Evolutionary conservation across 306 rosid genomes (phyloP), one percentile per base, ranked within the genome.

Genomic region (Styphnolobium japonicum): DNA sequence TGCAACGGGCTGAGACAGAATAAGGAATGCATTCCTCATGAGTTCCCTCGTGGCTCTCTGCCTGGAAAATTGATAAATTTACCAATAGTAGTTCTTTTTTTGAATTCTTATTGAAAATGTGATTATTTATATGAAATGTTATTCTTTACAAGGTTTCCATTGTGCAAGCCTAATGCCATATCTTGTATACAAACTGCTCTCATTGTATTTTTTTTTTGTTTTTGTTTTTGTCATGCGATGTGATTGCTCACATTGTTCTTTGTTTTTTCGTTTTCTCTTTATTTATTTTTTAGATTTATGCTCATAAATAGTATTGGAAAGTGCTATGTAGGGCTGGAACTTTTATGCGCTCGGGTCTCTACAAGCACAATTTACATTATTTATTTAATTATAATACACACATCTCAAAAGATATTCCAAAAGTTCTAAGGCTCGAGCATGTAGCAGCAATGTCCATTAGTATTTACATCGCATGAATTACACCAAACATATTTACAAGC

Each of bases 11-110:
- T 52, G 66, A 55, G 77, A 73, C 77, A 71, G 58, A 82, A 79
- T 80, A 81, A 85, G 88, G 86, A 81, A 78, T 82, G 86, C 91
- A 93, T 83, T 86, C 85, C 82, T 69, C 91, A 85, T 81, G 86
- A 87, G 88, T 88, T 92, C 86, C 80, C n/a, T 64, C 63, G 77
- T 71, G 55, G 46, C 51, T 82, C 82, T 21, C 55, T 53, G 71
- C 79, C 57, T 79, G 48, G 29, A 60, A 79, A 46, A 12, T 67
- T 58, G 62, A 42, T 60, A 73, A 42, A 49, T 73, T 56, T 73
- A 36, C 37, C 83, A 27, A 39, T 53, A 62, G 6, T 22, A 60
- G 23, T 48, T 45, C 43, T 66, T 29, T 31, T 40, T 40, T 66
- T 18, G 27, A 63, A 40, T 53, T 81, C 69, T 55, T 42, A 27